phyloP scores from a whole-genome alignment of 73 alveolate species.

The Symbiodinium natans region DNA sequence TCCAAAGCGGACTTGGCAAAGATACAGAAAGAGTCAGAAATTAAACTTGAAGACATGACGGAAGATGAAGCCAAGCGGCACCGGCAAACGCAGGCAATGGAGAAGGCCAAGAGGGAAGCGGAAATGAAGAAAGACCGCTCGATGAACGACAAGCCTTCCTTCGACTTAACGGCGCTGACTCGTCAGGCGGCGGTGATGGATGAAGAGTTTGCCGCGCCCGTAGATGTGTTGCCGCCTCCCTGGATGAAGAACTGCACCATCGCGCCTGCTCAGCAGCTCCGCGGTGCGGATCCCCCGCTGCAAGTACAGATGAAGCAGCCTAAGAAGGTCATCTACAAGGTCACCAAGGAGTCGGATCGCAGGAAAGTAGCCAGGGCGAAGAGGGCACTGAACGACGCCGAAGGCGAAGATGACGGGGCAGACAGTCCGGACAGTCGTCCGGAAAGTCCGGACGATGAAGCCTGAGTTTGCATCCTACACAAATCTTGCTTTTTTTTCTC shows the following conservation, averaged over 20 bases:
- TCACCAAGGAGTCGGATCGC: slow-evolving; percentile 56
- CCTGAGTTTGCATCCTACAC: background rate
- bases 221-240: slow-evolving; percentile 71
- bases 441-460: background rate
- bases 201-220: slow-evolving; percentile 71
- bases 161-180: slow-evolving; percentile 48
- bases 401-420: background rate
- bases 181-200: slow-evolving; percentile 79
- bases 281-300: slow-evolving; percentile 60
- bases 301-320: slow-evolving; percentile 55
- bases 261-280: background rate
- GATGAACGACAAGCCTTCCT: slow-evolving; percentile 9
- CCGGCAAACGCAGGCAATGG: slow-evolving; percentile 63
- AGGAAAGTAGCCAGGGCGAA: slow-evolving; percentile 40
- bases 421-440: background rate
- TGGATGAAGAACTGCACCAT: slow-evolving; percentile 77
- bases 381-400: slow-evolving; percentile 41
- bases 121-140: slow-evolving; percentile 81
- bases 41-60: slow-evolving; percentile 62
- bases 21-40: background rate
- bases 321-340: background rate
- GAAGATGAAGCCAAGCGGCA: slow-evolving; percentile 69
- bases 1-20: slow-evolving; percentile 23
- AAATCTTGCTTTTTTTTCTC: no score
- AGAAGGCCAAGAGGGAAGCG: slow-evolving; percentile 60